Base-by-base conservation (phyloP, 2,329 filamentous ascomycete genomes). In the Thelonectria discophora region DNA sequence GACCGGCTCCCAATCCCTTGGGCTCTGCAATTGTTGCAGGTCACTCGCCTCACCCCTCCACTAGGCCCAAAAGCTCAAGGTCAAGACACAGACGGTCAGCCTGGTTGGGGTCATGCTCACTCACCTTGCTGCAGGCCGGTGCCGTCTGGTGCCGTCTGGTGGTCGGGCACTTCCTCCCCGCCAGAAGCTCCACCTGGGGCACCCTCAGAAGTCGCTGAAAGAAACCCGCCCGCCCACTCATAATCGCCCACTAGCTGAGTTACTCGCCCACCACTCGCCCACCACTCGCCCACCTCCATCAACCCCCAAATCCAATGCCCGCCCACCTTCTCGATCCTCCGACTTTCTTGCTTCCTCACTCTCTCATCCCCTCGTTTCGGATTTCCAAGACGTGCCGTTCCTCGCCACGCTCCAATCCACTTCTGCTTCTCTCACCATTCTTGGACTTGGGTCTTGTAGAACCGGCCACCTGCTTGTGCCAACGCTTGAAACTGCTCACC, bases 311-410 rank as follows among this genome's bases (percentile, higher is more conserved):
- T 51, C 51, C 32, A 52, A 39, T 34, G 21, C 43, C 43, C 30
- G 18, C 53, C 53, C 43, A 45, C 34, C 21, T 42, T 51, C 43
- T 52, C 57, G 39, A 46, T 56, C 53, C 45, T 50, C 46, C 55
- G 13, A 46, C 55, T 55, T 56, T 50, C 39, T 50, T 55, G 39
- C 58, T 45, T 55, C 45, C 51, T 60, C 50, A 50, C 40, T 39
- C 48, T 32, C 48, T 60, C 52, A 32, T 60, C 62, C 52, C 53
- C 53, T 61, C 58, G 63, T 66, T 67, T 69, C 66, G 63, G 61
- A 69, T 65, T 65, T 52, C 43, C 58, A 63, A 63, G 65, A 71
- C 67, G 65, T 70, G 64, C 70, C 69, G 63, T 61, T 68, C 60
- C 60, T 62, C 66, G 69, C 62, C 67, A 69, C 69, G 65, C 63